phyloP scores from a whole-genome alignment of 2,329 filamentous ascomycete species.

The Sporothrix brunneoviolacea region DNA sequence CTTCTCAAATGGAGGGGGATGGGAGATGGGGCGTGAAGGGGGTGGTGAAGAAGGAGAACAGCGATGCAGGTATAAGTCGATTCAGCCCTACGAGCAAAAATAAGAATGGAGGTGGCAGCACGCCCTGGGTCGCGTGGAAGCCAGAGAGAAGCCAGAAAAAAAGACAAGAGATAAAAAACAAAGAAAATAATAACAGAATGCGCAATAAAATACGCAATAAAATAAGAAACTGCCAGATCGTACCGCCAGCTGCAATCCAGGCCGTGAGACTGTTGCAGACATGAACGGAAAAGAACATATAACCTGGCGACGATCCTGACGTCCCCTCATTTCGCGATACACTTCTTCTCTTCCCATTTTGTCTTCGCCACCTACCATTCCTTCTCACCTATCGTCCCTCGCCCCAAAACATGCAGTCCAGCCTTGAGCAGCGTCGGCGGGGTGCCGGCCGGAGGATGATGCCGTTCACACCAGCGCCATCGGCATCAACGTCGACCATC shows the following conservation, averaged over 20 bases:
- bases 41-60: not conserved
- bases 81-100: slow-evolving; percentile 14
- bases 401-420: not conserved
- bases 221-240: too few relatives aligned
- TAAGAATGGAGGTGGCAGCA: not conserved
- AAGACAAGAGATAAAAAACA: not conserved
- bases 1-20: not conserved
- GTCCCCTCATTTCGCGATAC: too few relatives aligned
- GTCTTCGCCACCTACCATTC: not conserved
- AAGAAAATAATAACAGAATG: not conserved
- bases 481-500: too few relatives aligned
- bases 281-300: too few relatives aligned
- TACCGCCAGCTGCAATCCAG: too few relatives aligned
- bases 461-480: too few relatives aligned
- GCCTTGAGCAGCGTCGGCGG: not conserved
- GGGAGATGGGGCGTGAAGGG: not conserved
- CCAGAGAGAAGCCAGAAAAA: not conserved
- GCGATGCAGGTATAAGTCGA: not conserved
- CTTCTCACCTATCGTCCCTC: too few relatives aligned
- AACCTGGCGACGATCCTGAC: too few relatives aligned
- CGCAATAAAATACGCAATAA: not conserved
- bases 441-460: not conserved
- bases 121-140: not conserved
- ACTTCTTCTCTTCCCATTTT: too few relatives aligned
- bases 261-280: too few relatives aligned